These are phyloP conservation scores for Paecilomyces niveus DNA, from an alignment of 2,329 filamentous ascomycete species.

Conservation along the genomic window DNA sequence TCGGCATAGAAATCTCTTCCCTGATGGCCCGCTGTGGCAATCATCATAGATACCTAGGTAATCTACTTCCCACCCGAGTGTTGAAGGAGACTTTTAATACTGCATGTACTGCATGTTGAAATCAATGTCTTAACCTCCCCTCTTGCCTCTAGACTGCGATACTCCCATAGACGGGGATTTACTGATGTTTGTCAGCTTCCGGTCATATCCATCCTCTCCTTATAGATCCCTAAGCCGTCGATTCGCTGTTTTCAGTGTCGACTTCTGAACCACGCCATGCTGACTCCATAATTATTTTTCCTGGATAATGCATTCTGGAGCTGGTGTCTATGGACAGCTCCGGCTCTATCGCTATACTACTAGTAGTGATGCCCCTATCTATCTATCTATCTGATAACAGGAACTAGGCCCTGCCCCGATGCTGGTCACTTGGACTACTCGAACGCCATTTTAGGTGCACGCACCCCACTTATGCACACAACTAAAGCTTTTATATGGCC, in stretches of 20 bases:
- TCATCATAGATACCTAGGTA: background rate
- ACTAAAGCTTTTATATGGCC: background rate
- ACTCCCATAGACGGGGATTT: background rate
- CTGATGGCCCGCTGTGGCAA: background rate
- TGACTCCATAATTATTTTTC: background rate
- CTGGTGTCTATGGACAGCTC: background rate
- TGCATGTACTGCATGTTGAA: too few relatives aligned
- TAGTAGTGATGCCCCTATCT: background rate
- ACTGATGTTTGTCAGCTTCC: background rate
- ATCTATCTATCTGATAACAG: background rate
- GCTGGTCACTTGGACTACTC: too few relatives aligned
- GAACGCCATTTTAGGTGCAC: background rate
- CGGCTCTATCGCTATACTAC: background rate
- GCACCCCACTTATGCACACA: background rate
- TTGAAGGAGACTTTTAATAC: background rate
- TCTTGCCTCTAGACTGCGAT: background rate
- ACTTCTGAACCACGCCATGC: background rate
- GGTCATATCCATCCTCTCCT: background rate
- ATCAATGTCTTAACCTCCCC: background rate
- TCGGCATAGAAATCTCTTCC: background rate
- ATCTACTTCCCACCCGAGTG: background rate
- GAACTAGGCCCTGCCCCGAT: background rate
- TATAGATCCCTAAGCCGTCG: background rate
- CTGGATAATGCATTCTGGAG: background rate
- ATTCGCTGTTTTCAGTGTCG: background rate